phyloP scores from a whole-genome alignment of 2,329 filamentous ascomycete species.

The Tetracladium maxilliforme region DNA sequence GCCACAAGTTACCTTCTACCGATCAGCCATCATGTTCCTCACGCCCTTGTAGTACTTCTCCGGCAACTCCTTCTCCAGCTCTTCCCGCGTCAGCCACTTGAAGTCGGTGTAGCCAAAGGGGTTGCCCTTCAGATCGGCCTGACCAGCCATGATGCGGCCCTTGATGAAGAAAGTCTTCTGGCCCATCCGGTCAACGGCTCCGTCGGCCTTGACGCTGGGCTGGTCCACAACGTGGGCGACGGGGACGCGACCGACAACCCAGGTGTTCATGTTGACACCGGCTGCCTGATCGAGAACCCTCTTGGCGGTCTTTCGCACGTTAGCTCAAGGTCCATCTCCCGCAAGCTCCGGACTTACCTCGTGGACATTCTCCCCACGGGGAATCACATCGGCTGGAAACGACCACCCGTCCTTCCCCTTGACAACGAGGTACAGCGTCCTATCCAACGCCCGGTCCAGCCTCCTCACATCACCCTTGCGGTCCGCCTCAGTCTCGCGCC shows the following conservation, averaged over 20 bases:
- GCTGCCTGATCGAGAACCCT: constrained; percentile 63
- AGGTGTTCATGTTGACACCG: constrained; percentile 96
- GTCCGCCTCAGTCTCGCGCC: constrained; percentile 65
- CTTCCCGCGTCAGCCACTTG: constrained; percentile 83
- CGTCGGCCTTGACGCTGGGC: constrained; percentile 28
- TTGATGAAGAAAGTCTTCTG: constrained; percentile 95
- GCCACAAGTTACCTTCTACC: too few relatives aligned
- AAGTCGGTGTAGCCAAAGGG: constrained; percentile 64
- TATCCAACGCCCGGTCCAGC: constrained; percentile 64
- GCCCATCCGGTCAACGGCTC: constrained; percentile 31
- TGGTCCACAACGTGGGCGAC: constrained; percentile 62
- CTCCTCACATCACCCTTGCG: constrained; percentile 57
- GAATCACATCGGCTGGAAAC: constrained; percentile 63
- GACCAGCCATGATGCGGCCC: constrained; percentile 91
- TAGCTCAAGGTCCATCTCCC: background rate
- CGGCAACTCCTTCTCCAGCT: constrained; percentile 56
- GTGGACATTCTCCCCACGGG: constrained; percentile 62
- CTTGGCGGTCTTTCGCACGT: constrained; percentile 55
- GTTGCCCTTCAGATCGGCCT: constrained; percentile 66
- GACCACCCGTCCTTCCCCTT: constrained; percentile 60
- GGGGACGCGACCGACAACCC: constrained; percentile 84
- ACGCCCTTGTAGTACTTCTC: constrained; percentile 59
- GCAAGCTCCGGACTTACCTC: constrained; percentile 43
- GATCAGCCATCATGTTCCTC: constrained; percentile 69
- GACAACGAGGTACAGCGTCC: constrained; percentile 80